Base-by-base conservation (phyloP, 306 rosid species). In the Benincasa hispida region DNA sequence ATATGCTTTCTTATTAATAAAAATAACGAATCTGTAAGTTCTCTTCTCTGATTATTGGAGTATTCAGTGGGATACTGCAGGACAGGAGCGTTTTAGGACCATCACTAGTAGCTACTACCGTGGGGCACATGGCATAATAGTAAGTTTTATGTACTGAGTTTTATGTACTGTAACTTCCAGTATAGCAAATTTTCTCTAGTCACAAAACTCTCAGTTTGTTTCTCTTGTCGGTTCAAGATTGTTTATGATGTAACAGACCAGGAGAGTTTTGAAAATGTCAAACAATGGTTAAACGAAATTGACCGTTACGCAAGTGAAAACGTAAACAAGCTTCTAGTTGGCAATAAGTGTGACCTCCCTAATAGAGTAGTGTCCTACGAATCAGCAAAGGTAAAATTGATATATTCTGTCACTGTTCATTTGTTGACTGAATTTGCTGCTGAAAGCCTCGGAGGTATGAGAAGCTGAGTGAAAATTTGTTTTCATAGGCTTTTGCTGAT, bases 71-170 rank as follows among this genome's bases (percentile, higher is more conserved):
- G 88, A 83, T 47, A 85, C 91, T 45, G 88, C 88, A 42, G 91
- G 88, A 28, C 88, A 87, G 82, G 90, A 87, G 75, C 88, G 90
- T 78, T 87, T 87, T 48, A 78, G 90, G 77, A 87, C 88, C 72
- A 87, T 87, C 39, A 84, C 90, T 10, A 87, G 88, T 74, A 87
- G 90, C 82, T 87, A 87, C 84, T 87, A 87, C 79, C 85, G 90
- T n/a, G 88, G 86, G 42, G 90, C 90, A 10, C 88, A 87, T 74
- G 90, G 90, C 81, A 87, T 87, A 51, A 87, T 87, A 39, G 90
- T 87, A 76, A 82, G 83, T 66, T 48, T 18, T 69, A 15, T 69
- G 24, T 15, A 14, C 50, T 60, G 28, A 82, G 83, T 66, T 48
- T 18, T 69, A 15, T 69, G 24, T 15, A 14, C 50, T 60, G 28